Percentiles rank a stretch among this genome's conserved stretches.
These are phyloP conservation scores for Geosmithia putterillii DNA, from an alignment of 2,329 filamentous ascomycete genomes.

Conservation along the genomic window DNA sequence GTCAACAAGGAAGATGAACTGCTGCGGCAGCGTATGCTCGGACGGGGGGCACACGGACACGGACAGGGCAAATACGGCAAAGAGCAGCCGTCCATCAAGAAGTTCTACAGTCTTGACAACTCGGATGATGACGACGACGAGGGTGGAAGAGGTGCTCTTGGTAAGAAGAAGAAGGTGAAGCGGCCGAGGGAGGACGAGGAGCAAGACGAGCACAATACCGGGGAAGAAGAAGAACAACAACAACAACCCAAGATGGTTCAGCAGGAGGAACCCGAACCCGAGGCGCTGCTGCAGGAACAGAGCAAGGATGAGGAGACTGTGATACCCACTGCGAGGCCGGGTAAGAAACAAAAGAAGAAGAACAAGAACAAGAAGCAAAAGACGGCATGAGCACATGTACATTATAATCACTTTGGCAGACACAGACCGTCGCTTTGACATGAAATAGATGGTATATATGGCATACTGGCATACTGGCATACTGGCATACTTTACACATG, in stretches of 20 bases:
- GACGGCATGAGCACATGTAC: neutral
- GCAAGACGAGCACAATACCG: slow-evolving; percentile 1
- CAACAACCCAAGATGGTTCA: neutral
- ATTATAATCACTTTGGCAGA: neutral
- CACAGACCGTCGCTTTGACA: no score
- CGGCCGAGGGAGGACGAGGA: slow-evolving; percentile 5
- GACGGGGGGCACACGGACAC: slow-evolving; percentile 11
- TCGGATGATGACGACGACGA: slow-evolving; percentile 10
- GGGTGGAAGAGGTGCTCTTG: slow-evolving; percentile 22
- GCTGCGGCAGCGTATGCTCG: slow-evolving; percentile 17
- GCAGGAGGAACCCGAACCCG: neutral
- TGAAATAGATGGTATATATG: no score
- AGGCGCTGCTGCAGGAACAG: no score
- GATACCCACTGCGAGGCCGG: neutral
- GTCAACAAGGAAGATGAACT: slow-evolving; percentile 15
- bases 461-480: no score
- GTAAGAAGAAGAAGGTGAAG: slow-evolving; percentile 20
- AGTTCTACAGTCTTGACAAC: slow-evolving; percentile 7
- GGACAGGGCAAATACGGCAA: slow-evolving; percentile 18
- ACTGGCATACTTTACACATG: no score
- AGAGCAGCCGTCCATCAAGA: slow-evolving; percentile 2
- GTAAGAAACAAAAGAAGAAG: slow-evolving; percentile 1
- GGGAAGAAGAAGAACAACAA: slow-evolving; percentile 1
- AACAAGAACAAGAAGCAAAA: slow-evolving; percentile 2
- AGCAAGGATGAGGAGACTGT: neutral